Conservation (phyloP, 345 rosid genomes). For the Cardamine occulta region DNA sequence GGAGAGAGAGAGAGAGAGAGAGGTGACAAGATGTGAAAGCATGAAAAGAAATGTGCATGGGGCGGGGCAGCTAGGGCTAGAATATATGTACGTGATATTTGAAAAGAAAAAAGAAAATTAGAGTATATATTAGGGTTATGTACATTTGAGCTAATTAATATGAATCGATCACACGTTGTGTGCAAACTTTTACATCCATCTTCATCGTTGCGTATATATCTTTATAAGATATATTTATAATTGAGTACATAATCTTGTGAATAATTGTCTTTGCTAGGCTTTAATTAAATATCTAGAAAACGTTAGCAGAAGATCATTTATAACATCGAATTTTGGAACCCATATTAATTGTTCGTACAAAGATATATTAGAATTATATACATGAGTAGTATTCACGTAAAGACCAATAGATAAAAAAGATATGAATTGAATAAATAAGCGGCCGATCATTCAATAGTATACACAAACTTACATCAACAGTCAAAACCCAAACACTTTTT, state of each 20-base stretch:
- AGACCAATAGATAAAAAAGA: constrained; percentile 6
- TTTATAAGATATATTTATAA: neutral
- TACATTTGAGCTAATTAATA: constrained; percentile 25
- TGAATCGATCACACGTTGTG: constrained; percentile 32
- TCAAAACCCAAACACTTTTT: constrained; percentile 40
- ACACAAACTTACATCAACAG: constrained; percentile 36
- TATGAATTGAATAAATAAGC: constrained; percentile 28
- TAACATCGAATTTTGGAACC: constrained; percentile 44
- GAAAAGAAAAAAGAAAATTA: neutral
- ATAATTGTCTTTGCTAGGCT: constrained; percentile 28
- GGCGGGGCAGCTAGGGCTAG: constrained; percentile 40
- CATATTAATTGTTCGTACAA: constrained; percentile 41
- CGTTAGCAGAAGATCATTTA: constrained; percentile 38
- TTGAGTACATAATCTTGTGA: constrained; percentile 1
- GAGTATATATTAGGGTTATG: constrained; percentile 35
- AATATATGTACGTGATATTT: constrained; percentile 1
- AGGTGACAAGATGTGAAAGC: constrained; percentile 44
- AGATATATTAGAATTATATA: constrained; percentile 27
- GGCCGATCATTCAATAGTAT: constrained; percentile 33
- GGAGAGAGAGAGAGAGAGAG: constrained; percentile 11
- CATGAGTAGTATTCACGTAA: constrained; percentile 44
- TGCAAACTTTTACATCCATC: constrained; percentile 9
- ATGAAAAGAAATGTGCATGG: constrained; percentile 45
- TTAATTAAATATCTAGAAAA: constrained; percentile 31
- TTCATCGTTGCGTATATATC: constrained; percentile 21